Base-by-base conservation (phyloP, 1,284 basidiomycete species). In the Cerrena zonata region DNA sequence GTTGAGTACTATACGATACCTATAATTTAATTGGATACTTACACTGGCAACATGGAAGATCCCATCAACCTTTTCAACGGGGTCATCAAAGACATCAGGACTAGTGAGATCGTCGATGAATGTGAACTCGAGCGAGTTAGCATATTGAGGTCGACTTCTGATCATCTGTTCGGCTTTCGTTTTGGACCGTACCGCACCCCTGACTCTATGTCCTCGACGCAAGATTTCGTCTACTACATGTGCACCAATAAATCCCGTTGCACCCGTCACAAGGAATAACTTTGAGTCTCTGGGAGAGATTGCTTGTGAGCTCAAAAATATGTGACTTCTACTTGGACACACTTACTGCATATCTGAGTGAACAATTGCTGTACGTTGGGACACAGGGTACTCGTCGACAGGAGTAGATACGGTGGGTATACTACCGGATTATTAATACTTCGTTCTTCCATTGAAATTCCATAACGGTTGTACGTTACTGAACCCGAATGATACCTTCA, bases 41-140 rank as follows among this genome's bases (percentile, higher is more conserved):
- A 55, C 54, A 40, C 53, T 51, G 4, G 61, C 61, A 26, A 53
- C 52, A 43, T 65, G 61, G 3, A 58, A 44, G 21, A 67, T 57
- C 2, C 52, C 62, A 39, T 66, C 62, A 18, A 65, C 73, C 1
- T 67, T 76, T 54, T 71, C 70, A 51, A 77, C 74, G 2, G 75
- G 73, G 21, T 74, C 69, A 55, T 76, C 72, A 56, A 78, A 79
- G 0, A 67, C 71, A 4, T 68, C 70, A 15, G 49, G 49, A 7
- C 36, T n/a, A 2, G 49, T 50, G 5, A 58, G 48, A 27, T 58
- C 54, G 19, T 49, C 37, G 18, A 55, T 50, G 30, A 56, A 26
- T n/a, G 37, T 47, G 34, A 53, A 50, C 12, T 56, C 54, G 19
- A 58, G 45, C 27, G 25, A 30, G 19, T 48, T 47, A n/a, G 41